A percentile compares a stretch with the other conserved stretches of the same genome.
These are phyloP conservation scores for Podospora tetraspora DNA, from an alignment of 495 filamentous ascomycete species.

Conservation along the genomic window DNA sequence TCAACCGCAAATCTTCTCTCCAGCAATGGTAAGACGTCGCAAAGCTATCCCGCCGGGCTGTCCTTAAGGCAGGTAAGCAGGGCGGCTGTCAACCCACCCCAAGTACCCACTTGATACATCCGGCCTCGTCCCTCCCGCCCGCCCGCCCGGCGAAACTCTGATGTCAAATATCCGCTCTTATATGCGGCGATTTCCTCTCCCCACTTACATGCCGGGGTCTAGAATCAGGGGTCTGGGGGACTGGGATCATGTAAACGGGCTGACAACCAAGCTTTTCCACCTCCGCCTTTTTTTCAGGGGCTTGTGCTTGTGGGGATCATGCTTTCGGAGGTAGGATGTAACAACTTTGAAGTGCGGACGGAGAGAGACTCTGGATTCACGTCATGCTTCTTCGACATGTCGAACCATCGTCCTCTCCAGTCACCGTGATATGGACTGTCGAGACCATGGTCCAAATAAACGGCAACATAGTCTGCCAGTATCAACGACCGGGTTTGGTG, in stretches of 20 bases:
- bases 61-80: background rate
- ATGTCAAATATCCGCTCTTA: background rate
- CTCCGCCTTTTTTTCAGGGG: background rate
- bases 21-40: background rate
- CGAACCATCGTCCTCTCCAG: too few relatives aligned
- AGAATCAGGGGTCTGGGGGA: background rate
- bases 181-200: background rate
- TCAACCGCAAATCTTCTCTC: background rate
- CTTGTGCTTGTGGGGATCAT: background rate
- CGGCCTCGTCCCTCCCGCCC: background rate
- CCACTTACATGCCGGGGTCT: background rate
- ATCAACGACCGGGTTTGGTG: too few relatives aligned
- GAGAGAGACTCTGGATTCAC: too few relatives aligned
- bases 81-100: background rate
- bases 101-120: background rate
- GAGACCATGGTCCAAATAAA: too few relatives aligned
- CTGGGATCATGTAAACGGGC: background rate
- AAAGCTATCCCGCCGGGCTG: background rate
- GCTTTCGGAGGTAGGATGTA: too few relatives aligned
- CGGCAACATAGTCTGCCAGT: too few relatives aligned
- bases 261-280: background rate
- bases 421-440: too few relatives aligned
- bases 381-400: too few relatives aligned
- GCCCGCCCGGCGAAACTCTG: background rate
- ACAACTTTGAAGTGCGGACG: too few relatives aligned